These are phyloP conservation scores for Lachancea cidri DNA, from an alignment of 805 yeast genomes.

Conservation along the genomic window DNA sequence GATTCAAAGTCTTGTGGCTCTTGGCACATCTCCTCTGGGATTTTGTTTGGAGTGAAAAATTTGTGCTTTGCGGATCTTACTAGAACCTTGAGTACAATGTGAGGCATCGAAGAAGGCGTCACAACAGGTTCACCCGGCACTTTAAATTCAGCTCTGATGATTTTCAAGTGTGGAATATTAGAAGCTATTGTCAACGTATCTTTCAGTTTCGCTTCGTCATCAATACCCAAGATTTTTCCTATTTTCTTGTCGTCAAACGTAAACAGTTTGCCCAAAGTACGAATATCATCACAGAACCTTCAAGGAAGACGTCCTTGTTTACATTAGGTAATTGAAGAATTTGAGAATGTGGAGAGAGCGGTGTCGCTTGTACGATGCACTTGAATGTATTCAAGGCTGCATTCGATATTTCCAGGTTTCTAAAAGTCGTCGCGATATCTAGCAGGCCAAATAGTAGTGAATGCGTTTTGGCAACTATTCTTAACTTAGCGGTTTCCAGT, in stretches of 20 bases:
- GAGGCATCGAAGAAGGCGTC: conserved; percentile 68
- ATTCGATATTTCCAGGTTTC: conserved; percentile 59
- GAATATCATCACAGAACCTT: conserved; percentile 32
- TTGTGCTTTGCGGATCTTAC: conserved; percentile 70
- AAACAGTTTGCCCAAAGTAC: conserved; percentile 65
- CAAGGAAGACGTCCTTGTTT: conserved; percentile 39
- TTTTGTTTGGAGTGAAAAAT: conserved; percentile 39
- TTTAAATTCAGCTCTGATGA: conserved; percentile 64
- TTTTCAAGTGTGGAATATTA: conserved; percentile 61
- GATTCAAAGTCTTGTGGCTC: conserved; percentile 63
- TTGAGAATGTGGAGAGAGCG: conserved; percentile 50
- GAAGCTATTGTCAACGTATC: conserved; percentile 52
- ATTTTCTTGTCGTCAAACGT: conserved; percentile 54
- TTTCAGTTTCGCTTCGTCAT: conserved; percentile 40
- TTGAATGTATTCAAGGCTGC: conserved; percentile 63
- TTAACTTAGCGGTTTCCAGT: conserved; percentile 38
- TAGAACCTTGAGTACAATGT: conserved; percentile 68
- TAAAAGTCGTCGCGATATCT: conserved; percentile 77
- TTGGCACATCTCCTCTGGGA: conserved; percentile 30
- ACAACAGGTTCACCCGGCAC: conserved; percentile 80
- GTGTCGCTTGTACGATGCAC: conserved; percentile 71
- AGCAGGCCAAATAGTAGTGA: conserved; percentile 63
- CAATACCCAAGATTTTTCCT: conserved; percentile 50
- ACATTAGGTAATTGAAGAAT: conserved; percentile 80
- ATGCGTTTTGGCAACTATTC: conserved; percentile 59